Conservation (phyloP, 108 stramenopile genomes). For the Stephanodiscus minutulus region DNA sequence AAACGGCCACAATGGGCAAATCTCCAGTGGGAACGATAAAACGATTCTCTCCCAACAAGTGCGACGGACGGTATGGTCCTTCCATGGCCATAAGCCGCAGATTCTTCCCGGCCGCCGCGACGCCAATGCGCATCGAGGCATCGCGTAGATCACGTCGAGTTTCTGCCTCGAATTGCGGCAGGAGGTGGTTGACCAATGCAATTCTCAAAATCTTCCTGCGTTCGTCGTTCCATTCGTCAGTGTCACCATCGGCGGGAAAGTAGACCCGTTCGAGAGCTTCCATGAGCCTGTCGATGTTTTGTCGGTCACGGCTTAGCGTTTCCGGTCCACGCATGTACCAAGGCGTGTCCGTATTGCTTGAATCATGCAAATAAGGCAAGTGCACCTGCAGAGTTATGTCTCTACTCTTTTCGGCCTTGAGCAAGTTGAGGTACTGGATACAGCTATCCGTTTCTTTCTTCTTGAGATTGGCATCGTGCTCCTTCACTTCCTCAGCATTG, state of each 20-base stretch:
- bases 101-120: conserved; percentile 69
- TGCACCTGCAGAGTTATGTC: conserved; percentile 70
- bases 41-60: conserved; percentile 72
- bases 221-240: conserved; percentile 83
- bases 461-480: conserved; percentile 69
- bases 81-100: conserved; percentile 85
- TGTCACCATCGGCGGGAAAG: conserved; percentile 68
- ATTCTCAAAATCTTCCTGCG: conserved; percentile 72
- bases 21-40: conserved; percentile 84
- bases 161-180: conserved; percentile 87
- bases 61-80: conserved; percentile 85
- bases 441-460: conserved; percentile 66
- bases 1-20: conserved; percentile 81
- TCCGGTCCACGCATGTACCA: conserved; percentile 65
- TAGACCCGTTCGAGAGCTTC: conserved; percentile 70
- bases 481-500: conserved; percentile 62
- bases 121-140: conserved; percentile 68
- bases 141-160: conserved; percentile 72
- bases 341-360: conserved; percentile 36
- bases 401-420: conserved; percentile 82
- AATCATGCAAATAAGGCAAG: conserved; percentile 55
- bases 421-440: conserved; percentile 78
- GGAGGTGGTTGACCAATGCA: conserved; percentile 73
- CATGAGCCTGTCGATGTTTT: conserved; percentile 60
- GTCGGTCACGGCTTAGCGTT: conserved; percentile 62